Evolutionary conservation across 306 rosid species (phyloP).

Genomic region (Abrus precatorius): DNA sequence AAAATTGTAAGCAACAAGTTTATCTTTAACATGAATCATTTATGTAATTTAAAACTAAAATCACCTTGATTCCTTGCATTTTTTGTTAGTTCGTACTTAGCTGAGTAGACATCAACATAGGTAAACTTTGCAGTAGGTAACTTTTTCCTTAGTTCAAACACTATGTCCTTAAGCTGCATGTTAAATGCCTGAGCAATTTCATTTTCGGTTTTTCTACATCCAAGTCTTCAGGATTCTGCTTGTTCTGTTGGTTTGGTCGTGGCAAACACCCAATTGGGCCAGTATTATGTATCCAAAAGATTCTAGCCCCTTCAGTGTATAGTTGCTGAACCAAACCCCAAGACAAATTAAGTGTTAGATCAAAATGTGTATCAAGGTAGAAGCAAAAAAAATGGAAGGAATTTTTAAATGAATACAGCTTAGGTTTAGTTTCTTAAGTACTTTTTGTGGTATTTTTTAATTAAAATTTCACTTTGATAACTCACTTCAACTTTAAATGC

Average conservation of each 20-base stretch:
- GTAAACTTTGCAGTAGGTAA: conserved; percentile 60
- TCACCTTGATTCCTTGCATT: conserved; percentile 61
- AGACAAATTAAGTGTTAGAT: neutral
- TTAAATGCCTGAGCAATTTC: conserved; percentile 71
- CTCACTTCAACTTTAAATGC: too few relatives aligned
- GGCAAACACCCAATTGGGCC: conserved; percentile 80
- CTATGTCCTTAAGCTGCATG: conserved; percentile 59
- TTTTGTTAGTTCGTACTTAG: conserved; percentile 63
- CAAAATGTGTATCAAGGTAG: neutral
- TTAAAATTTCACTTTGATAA: too few relatives aligned
- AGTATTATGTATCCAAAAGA: conserved; percentile 76
- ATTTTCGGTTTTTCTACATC: conserved; percentile 63
- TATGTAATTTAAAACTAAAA: neutral
- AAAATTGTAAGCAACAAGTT: neutral
- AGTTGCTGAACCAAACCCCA: conserved; percentile 57
- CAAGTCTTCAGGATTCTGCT: conserved; percentile 36
- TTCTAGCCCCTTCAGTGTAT: conserved; percentile 68
- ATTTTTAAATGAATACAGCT: too few relatives aligned
- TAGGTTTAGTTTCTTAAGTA: too few relatives aligned
- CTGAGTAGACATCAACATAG: conserved; percentile 68
- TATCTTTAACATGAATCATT: neutral
- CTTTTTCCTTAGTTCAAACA: conserved; percentile 46
- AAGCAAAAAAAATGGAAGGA: neutral
- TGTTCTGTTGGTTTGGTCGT: conserved; percentile 36
- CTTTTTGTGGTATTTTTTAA: too few relatives aligned